Conservation (phyloP, 139 green algal species). For the Coelastrella sp. region DNA sequence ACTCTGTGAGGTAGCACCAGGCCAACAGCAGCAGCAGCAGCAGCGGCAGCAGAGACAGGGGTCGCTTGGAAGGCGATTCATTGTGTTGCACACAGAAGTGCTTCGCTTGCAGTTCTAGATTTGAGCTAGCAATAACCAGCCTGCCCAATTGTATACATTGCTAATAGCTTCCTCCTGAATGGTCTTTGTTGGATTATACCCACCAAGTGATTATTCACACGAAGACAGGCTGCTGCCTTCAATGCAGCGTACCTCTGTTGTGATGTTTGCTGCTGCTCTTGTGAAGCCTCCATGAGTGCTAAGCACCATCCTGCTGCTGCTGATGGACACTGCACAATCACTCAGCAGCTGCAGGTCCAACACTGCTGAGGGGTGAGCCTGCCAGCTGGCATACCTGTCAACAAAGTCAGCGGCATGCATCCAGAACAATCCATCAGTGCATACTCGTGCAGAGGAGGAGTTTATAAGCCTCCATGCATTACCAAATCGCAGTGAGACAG, state of each 20-base stretch:
- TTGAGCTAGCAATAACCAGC: too few species aligned
- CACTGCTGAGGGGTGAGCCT: constrained; percentile 50
- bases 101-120: too few species aligned
- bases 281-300: not conserved
- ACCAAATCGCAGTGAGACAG: too few species aligned
- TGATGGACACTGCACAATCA: constrained; percentile 58
- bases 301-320: constrained; percentile 20
- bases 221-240: too few species aligned
- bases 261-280: constrained; percentile 4
- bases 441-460: too few species aligned
- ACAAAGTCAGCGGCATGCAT: not conserved
- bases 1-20: not conserved
- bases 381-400: constrained; percentile 57
- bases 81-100: not conserved
- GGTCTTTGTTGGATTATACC: too few species aligned
- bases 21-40: constrained; percentile 6
- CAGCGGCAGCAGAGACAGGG: not conserved
- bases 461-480: too few species aligned
- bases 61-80: not conserved
- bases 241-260: not conserved
- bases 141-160: too few species aligned
- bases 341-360: constrained; percentile 60
- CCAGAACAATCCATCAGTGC: too few species aligned
- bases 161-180: too few species aligned
- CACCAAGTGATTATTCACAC: too few species aligned